Base-by-base conservation (phyloP, 106 monocot species). In the Posidonia australis region DNA sequence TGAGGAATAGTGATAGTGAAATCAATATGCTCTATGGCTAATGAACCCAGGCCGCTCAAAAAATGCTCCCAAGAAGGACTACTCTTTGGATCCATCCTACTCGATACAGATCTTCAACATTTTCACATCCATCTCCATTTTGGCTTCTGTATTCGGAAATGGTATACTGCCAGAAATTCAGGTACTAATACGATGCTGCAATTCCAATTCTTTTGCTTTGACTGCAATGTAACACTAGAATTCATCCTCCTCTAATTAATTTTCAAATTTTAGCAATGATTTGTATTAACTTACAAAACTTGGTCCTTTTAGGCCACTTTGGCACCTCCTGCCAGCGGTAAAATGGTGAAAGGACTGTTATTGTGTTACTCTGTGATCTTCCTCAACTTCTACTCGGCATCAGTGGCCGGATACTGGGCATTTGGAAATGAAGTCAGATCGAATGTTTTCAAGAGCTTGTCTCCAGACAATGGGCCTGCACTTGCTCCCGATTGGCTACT, bases 81-180 rank as follows among this genome's bases (percentile, higher is more conserved):
- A 84, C 63, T 78, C 87, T 4, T 73, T 87, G 13, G 75, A 79
- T 53, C 51, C 79, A 54, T 86, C 87, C 12, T 68, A 72, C 44
- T 82, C 77, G 10, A 36, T 27, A 9, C 54, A 77, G 59, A 47
- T 77, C 9, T 81, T 87, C 60, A 46, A 87, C 46, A 74, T 75
- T 17, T 92, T 92, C 77, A 79, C 76, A 1, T 82, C 87, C 36
- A 79, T 92, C 63, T 87, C 84, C 69, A 87, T 92, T 60, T 48
- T 87, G 27, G 92, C 87, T 28, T 70, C 87, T 11, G 74, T 87
- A 5, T 82, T 82, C 41, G 92, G 87, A 29, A 87, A 79, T 42
- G 92, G 87, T 6, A 92, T 92, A 57, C 49, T 87, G 24, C 92
- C 92, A 9, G 92, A 87, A 67, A 87, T 92, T 24, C 92, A 92